phyloP scores from a whole-genome alignment of 768 basidiomycete species.

The Tephrocybe rancida region DNA sequence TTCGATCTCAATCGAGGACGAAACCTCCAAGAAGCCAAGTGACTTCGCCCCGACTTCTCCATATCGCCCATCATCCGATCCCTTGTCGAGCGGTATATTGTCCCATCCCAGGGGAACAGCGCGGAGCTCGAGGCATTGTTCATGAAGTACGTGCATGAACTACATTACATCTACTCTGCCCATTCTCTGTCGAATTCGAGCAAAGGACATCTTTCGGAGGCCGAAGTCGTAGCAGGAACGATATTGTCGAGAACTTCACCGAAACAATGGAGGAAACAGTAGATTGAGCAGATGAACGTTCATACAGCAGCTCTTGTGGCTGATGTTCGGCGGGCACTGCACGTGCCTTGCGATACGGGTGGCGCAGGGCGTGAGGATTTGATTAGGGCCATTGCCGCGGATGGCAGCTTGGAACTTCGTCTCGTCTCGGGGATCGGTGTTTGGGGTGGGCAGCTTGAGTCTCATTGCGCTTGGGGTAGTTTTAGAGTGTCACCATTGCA shows the following conservation, averaged over 20 bases:
- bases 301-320: slow-evolving; percentile 54
- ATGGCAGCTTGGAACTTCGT: slow-evolving; percentile 69
- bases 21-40: background rate
- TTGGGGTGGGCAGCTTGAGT: slow-evolving; percentile 66
- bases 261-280: slow-evolving; percentile 55
- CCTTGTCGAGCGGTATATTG: background rate
- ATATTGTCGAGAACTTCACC: slow-evolving; percentile 71
- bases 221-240: slow-evolving; percentile 74
- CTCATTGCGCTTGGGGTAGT: slow-evolving; percentile 61
- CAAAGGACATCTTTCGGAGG: slow-evolving; percentile 59
- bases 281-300: slow-evolving; percentile 60
- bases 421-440: slow-evolving; percentile 36
- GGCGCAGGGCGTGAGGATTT: slow-evolving; percentile 28
- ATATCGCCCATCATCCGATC: background rate
- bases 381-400: slow-evolving; percentile 45
- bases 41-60: background rate
- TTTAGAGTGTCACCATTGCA: slow-evolving; percentile 55
- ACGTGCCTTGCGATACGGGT: slow-evolving; percentile 21
- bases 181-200: slow-evolving; percentile 62
- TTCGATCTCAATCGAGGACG: slow-evolving; percentile 33
- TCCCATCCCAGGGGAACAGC: background rate
- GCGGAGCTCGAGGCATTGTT: slow-evolving; percentile 41
- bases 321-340: slow-evolving; percentile 44
- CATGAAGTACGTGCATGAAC: slow-evolving; percentile 57
- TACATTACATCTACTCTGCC: slow-evolving; percentile 66